These are phyloP conservation scores for Marasmius tenuissimus DNA, from an alignment of 1,284 basidiomycete genomes.

Conservation along the genomic window DNA sequence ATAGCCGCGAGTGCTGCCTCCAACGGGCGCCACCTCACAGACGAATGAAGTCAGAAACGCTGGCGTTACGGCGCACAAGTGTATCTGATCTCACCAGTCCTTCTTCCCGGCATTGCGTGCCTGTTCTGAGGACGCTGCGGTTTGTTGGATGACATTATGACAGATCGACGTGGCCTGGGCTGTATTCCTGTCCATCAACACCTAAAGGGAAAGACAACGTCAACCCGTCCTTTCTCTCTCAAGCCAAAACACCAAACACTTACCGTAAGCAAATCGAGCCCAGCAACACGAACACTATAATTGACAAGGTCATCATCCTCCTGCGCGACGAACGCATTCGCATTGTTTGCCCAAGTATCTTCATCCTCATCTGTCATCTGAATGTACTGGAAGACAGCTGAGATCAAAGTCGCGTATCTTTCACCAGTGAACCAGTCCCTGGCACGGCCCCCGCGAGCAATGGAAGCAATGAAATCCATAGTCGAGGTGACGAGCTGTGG, in stretches of 20 bases:
- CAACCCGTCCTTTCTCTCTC: not conserved
- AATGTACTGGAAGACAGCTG: conserved; percentile 67
- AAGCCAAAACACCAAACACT: conserved; percentile 23
- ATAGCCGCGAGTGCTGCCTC: conserved; percentile 84
- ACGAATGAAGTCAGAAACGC: conserved; percentile 4
- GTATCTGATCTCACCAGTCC: conserved; percentile 46
- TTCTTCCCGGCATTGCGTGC: conserved; percentile 48
- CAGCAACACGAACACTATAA: conserved; percentile 82
- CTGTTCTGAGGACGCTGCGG: conserved; percentile 55
- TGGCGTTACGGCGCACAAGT: not conserved
- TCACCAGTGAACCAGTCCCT: conserved; percentile 59
- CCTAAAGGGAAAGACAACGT: conserved; percentile 39
- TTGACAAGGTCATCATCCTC: conserved; percentile 89
- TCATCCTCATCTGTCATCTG: conserved; percentile 93
- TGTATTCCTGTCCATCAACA: conserved; percentile 70
- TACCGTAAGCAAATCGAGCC: conserved; percentile 83
- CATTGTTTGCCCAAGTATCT: conserved; percentile 87
- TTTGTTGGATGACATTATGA: conserved; percentile 56
- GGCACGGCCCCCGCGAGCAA: conserved; percentile 61
- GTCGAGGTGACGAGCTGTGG: conserved; percentile 76
- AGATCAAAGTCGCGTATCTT: conserved; percentile 58
- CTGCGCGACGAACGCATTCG: conserved; percentile 91
- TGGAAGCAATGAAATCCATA: conserved; percentile 76
- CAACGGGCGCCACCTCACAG: conserved; percentile 80
- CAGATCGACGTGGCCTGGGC: conserved; percentile 57